phyloP scores from a whole-genome alignment of 2,329 filamentous ascomycete genomes.

The Chaetomium strumarium region DNA sequence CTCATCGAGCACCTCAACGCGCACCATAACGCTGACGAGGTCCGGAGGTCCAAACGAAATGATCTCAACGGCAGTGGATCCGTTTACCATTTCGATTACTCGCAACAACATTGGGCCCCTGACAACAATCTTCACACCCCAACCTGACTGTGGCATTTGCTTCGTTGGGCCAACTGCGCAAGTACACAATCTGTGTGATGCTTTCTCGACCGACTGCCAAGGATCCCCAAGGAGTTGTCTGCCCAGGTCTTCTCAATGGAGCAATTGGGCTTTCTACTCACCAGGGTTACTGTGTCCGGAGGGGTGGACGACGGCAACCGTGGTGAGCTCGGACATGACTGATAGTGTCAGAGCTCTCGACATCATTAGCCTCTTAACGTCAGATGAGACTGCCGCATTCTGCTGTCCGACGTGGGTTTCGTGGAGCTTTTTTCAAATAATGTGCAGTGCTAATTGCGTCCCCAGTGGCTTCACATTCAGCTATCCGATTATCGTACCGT shows the following conservation, averaged over 20 bases:
- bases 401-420: neutral
- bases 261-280: neutral
- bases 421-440: neutral
- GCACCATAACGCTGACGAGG: too few relatives aligned
- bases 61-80: too few relatives aligned
- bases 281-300: neutral
- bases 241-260: neutral
- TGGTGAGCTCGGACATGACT: neutral
- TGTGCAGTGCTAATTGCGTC: neutral
- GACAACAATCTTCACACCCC: too few relatives aligned
- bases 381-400: neutral
- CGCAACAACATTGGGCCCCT: too few relatives aligned
- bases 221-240: neutral
- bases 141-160: too few relatives aligned
- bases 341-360: neutral
- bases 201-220: neutral
- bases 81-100: too few relatives aligned
- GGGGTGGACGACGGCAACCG: slow-evolving; percentile 1
- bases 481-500: neutral
- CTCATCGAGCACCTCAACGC: too few relatives aligned
- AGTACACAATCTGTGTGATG: neutral
- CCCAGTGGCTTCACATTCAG: neutral
- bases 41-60: too few relatives aligned
- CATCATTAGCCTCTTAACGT: neutral
- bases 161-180: too few relatives aligned